Conservation (phyloP, 1,284 basidiomycete genomes). For the Paramarasmius palmivorus region DNA sequence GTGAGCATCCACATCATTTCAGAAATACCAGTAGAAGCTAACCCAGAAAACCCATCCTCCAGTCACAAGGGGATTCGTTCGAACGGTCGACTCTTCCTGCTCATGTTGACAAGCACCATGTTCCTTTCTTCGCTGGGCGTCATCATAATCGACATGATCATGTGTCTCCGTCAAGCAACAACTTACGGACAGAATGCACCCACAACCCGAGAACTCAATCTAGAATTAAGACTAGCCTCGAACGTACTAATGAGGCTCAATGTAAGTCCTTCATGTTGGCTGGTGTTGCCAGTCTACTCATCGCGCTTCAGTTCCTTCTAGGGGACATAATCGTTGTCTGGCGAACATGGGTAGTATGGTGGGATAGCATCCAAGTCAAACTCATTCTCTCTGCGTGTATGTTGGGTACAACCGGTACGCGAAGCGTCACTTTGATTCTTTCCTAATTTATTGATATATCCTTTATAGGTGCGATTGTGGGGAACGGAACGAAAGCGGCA, state of each 20-base stretch:
- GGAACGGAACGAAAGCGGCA: conserved; percentile 8
- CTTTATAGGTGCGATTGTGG: conserved; percentile 6
- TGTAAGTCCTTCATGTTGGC: not conserved
- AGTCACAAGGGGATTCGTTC: conserved; percentile 8
- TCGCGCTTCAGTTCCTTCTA: conserved; percentile 5
- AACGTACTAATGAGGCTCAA: conserved; percentile 11
- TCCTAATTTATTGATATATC: not conserved
- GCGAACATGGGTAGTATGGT: conserved; percentile 11
- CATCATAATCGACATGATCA: conserved; percentile 12
- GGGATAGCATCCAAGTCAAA: not conserved
- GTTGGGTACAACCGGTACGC: conserved; percentile 9
- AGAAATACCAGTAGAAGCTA: not conserved
- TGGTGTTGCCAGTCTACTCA: not conserved
- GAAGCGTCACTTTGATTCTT: not conserved
- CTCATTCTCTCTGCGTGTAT: conserved; percentile 7
- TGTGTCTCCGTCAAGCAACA: conserved; percentile 6
- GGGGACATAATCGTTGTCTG: conserved; percentile 12
- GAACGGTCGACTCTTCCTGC: conserved; percentile 4
- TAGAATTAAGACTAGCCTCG: conserved; percentile 8
- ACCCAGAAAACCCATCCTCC: not conserved
- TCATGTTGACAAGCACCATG: conserved; percentile 8
- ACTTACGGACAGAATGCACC: conserved; percentile 7
- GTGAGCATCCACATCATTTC: not conserved
- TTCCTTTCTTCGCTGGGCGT: conserved; percentile 11
- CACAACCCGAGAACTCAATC: conserved; percentile 3